Evolutionary conservation across 2,329 filamentous ascomycete species (phyloP).

Genomic region (Cytospora paraplurivora): DNA sequence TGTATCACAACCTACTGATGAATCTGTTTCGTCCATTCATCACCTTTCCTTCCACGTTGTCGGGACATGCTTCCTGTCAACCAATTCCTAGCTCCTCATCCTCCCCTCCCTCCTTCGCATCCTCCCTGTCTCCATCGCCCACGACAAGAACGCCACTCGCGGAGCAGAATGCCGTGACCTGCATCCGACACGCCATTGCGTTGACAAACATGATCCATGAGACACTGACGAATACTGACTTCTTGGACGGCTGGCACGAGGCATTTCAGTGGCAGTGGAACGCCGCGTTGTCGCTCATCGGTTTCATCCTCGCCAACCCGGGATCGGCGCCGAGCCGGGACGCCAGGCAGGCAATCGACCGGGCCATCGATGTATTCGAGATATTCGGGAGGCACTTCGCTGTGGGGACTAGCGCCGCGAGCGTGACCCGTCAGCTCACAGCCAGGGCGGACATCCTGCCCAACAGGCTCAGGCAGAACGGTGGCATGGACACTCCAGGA

Average conservation of each 20-base stretch:
- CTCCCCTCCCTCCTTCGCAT: background rate
- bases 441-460: background rate
- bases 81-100: background rate
- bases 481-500: background rate
- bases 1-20: conserved; percentile 43
- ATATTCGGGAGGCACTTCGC: conserved; percentile 39
- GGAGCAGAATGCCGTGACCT: conserved; percentile 36
- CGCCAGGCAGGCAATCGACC: conserved; percentile 40
- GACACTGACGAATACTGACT: conserved; percentile 35
- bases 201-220: conserved; percentile 43
- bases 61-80: background rate
- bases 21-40: conserved; percentile 46
- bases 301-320: conserved; percentile 45
- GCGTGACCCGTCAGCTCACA: conserved; percentile 29
- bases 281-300: conserved; percentile 43
- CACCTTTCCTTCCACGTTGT: conserved; percentile 34
- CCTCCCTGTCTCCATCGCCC: background rate
- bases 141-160: conserved; percentile 27
- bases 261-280: conserved; percentile 48
- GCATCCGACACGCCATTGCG: conserved; percentile 41
- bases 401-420: conserved; percentile 39
- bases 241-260: conserved; percentile 43
- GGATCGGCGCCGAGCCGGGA: conserved; percentile 33
- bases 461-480: background rate
- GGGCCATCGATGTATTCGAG: conserved; percentile 41